phyloP scores from a whole-genome alignment of 345 rosid genomes.

The Eucalyptus cladocalyx region DNA sequence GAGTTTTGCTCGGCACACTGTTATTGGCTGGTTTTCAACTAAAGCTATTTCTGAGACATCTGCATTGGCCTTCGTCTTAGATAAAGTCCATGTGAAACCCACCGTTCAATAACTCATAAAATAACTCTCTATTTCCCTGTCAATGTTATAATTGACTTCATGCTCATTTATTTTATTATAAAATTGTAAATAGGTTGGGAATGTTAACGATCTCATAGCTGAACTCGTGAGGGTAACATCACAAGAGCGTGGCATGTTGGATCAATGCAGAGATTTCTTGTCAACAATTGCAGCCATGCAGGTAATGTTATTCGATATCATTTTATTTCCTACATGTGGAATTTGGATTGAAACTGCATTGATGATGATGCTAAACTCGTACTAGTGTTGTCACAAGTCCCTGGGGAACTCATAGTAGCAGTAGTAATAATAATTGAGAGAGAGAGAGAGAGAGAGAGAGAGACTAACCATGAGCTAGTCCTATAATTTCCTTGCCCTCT shows the following conservation, averaged over 20 bases:
- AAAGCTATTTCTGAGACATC: neutral
- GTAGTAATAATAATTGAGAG: neutral
- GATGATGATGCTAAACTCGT: neutral
- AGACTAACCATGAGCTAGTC: neutral
- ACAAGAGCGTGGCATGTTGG: slow-evolving; percentile 48
- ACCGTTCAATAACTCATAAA: neutral
- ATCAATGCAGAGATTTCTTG: slow-evolving; percentile 42
- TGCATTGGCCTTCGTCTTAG: neutral
- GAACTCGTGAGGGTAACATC: slow-evolving; percentile 41
- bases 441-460: neutral
- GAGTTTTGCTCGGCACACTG: neutral
- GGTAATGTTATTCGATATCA: slow-evolving; percentile 15
- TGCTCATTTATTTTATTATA: neutral
- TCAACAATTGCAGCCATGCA: slow-evolving; percentile 45
- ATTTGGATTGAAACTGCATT: neutral
- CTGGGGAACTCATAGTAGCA: neutral
- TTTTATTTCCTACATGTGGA: neutral
- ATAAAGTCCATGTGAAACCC: neutral
- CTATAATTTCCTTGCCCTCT: neutral
- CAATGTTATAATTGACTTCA: neutral
- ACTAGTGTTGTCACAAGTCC: neutral
- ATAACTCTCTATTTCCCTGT: neutral
- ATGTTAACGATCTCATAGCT: slow-evolving; percentile 24
- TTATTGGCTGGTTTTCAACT: neutral
- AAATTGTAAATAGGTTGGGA: slow-evolving; percentile 31